A percentile compares a stretch with the other conserved stretches of the same genome.
Evolutionary conservation across 345 rosid genomes (phyloP).

Genomic region (Bretschneidera sinensis): DNA sequence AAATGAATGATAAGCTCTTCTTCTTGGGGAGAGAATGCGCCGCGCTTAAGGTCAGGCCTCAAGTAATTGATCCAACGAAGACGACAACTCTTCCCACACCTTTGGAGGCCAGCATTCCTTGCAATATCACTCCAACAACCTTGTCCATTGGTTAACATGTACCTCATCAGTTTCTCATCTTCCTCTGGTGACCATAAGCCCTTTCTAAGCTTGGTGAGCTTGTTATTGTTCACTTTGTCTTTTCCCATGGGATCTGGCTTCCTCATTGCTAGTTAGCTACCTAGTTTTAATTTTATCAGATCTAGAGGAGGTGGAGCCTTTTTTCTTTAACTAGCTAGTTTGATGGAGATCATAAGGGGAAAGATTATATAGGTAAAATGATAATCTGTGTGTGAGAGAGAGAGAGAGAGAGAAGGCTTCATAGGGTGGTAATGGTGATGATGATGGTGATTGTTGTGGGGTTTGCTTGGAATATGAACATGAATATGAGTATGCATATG

Average conservation of each 20-base stretch:
- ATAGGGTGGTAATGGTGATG: conserved; percentile 57
- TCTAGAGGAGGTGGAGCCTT: conserved; percentile 10
- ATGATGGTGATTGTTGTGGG: conserved; percentile 61
- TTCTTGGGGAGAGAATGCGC: conserved; percentile 71
- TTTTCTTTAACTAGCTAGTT: conserved; percentile 12
- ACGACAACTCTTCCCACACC: conserved; percentile 87
- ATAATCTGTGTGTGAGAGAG: conserved; percentile 8
- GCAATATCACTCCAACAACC: conserved; percentile 90
- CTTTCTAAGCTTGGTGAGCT: conserved; percentile 47
- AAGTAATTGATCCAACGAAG: conserved; percentile 85
- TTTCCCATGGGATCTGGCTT: conserved; percentile 18
- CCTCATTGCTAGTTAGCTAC: no score
- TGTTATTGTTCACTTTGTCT: conserved; percentile 22
- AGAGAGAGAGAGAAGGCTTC: conserved; percentile 35
- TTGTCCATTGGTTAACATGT: conserved; percentile 71
- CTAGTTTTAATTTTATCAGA: background rate
- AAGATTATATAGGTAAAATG: conserved; percentile 28
- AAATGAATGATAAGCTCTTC: conserved; percentile 71
- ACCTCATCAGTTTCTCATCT: conserved; percentile 69
- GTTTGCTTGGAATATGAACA: conserved; percentile 63
- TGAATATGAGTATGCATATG: conserved; percentile 20
- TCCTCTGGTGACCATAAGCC: conserved; percentile 91
- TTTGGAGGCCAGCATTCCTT: conserved; percentile 61
- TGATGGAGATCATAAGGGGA: conserved; percentile 33
- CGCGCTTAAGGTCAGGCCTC: conserved; percentile 79